Conservation (phyloP, 2,329 filamentous ascomycete genomes). For the Alternaria postmessia region DNA sequence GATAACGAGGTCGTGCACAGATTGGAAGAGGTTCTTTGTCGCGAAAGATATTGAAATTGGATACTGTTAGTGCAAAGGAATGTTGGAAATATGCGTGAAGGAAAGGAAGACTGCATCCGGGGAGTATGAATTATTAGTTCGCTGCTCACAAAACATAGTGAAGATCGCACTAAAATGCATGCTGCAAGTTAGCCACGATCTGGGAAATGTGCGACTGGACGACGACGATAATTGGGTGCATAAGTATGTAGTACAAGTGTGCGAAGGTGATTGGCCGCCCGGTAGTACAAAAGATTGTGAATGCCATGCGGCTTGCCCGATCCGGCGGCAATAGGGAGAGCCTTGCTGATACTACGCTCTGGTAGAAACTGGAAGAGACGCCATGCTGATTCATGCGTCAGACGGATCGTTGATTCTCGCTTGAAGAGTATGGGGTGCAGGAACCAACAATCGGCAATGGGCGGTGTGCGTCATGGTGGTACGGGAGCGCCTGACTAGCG, state of each 20-base stretch:
- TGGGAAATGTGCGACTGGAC: slow-evolving; percentile 11
- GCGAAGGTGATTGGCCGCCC: slow-evolving; percentile 11
- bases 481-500: slow-evolving; percentile 2
- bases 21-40: background rate
- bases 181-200: slow-evolving; percentile 7
- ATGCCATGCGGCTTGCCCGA: slow-evolving; percentile 14
- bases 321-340: slow-evolving; percentile 10
- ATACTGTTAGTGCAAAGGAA: background rate
- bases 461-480: slow-evolving; percentile 5
- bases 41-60: background rate
- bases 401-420: slow-evolving; percentile 5
- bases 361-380: background rate
- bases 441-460: slow-evolving; percentile 2
- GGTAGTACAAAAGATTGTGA: slow-evolving; percentile 19
- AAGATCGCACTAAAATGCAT: background rate
- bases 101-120: background rate
- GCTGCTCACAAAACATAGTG: slow-evolving; percentile 1
- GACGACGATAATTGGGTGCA: slow-evolving; percentile 15
- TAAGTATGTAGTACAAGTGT: slow-evolving; percentile 14
- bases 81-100: background rate
- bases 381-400: background rate
- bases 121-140: background rate
- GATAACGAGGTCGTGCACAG: slow-evolving; percentile 4
- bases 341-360: slow-evolving; percentile 12
- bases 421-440: slow-evolving; percentile 2